Evolutionary conservation across 257 asterid species (phyloP).

Genomic region (Cynanchum wilfordii): DNA sequence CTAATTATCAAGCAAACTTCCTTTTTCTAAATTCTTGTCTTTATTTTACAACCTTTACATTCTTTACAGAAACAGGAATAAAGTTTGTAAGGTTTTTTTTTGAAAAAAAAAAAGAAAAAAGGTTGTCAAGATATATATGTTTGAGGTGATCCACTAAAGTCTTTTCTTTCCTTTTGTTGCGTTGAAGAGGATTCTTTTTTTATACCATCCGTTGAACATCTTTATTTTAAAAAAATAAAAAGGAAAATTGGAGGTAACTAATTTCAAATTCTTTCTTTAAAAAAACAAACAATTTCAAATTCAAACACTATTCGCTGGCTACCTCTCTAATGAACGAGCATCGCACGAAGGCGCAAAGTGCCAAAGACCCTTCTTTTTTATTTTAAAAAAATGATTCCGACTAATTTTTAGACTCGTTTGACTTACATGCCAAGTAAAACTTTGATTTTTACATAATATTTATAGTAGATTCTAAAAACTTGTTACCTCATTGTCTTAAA

Average conservation of each 20-base stretch:
- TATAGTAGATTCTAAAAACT: too few species aligned
- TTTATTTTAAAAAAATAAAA: background rate
- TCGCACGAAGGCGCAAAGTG: background rate
- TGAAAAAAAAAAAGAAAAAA: background rate
- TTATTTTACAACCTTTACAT: constrained; percentile 5
- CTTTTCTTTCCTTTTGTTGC: background rate
- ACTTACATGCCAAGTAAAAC: too few species aligned
- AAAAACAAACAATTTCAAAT: background rate
- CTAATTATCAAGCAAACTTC: constrained; percentile 26
- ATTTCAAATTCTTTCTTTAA: too few species aligned
- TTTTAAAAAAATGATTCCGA: too few species aligned
- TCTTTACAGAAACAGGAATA: constrained; percentile 20
- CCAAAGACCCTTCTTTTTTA: too few species aligned
- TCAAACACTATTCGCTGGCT: background rate
- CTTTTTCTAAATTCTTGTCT: constrained; percentile 4
- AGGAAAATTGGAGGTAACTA: background rate
- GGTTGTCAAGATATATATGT: constrained; percentile 10
- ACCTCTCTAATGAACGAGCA: background rate
- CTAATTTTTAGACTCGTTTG: too few species aligned
- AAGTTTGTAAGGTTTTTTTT: constrained; percentile 15
- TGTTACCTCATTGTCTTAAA: too few species aligned
- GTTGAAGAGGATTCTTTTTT: background rate
- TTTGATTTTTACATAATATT: too few species aligned
- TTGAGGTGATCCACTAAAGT: constrained; percentile 23
- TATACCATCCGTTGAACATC: background rate